These are phyloP conservation scores for Aschersonia sp. DNA, from an alignment of 2,329 filamentous ascomycete genomes.

Conservation along the genomic window DNA sequence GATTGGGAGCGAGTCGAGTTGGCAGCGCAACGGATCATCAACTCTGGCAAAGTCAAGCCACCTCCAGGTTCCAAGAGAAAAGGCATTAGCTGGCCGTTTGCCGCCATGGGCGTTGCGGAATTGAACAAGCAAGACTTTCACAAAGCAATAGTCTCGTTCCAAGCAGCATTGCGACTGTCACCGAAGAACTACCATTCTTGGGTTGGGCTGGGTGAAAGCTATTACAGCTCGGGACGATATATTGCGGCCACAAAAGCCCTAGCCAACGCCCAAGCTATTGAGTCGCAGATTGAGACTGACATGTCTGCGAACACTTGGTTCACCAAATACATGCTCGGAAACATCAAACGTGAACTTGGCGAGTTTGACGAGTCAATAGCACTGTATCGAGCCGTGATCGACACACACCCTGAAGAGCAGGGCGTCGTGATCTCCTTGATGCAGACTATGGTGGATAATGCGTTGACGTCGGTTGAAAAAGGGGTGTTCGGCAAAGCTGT, in stretches of 20 bases:
- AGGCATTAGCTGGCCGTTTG: slow-evolving; percentile 91
- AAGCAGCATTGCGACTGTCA: slow-evolving; percentile 70
- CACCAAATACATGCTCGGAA: slow-evolving; percentile 90
- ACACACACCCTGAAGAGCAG: slow-evolving; percentile 56
- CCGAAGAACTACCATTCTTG: slow-evolving; percentile 89
- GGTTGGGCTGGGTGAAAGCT: slow-evolving; percentile 94
- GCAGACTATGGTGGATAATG: slow-evolving; percentile 76
- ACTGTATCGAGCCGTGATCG: slow-evolving; percentile 62
- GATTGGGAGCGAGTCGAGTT: slow-evolving; percentile 97
- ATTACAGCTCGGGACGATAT: slow-evolving; percentile 84
- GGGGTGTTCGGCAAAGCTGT: slow-evolving; percentile 78
- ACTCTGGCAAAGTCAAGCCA: slow-evolving; percentile 85
- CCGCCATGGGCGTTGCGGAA: slow-evolving; percentile 84
- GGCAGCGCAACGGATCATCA: slow-evolving; percentile 77
- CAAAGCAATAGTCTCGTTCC: slow-evolving; percentile 82
- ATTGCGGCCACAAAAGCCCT: slow-evolving; percentile 92
- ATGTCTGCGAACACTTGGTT: slow-evolving; percentile 70
- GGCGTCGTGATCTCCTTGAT: slow-evolving; percentile 79
- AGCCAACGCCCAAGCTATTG: slow-evolving; percentile 65
- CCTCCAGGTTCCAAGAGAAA: slow-evolving; percentile 87
- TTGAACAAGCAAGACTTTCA: slow-evolving; percentile 86
- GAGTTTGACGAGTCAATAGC: slow-evolving; percentile 71
- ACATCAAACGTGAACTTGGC: slow-evolving; percentile 85
- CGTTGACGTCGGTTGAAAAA: slow-evolving; percentile 61
- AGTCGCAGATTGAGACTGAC: slow-evolving; percentile 38